These are phyloP conservation scores for Dactylonectria estremocensis DNA, from an alignment of 2,329 filamentous ascomycete genomes.

Conservation along the genomic window DNA sequence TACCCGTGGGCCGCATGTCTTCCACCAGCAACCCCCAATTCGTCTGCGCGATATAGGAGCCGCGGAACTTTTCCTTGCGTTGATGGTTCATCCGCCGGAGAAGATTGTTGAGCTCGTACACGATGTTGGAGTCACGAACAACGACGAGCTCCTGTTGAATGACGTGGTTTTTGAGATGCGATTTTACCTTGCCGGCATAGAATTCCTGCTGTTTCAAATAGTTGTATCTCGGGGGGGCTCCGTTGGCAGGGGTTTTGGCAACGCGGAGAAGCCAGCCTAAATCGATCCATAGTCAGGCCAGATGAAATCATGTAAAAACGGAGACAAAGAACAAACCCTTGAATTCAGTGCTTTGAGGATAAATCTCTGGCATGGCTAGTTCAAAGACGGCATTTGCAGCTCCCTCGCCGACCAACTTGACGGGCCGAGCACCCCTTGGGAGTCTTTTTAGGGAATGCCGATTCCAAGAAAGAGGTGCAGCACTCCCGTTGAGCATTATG, in stretches of 20 bases:
- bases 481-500: slow-evolving; percentile 46
- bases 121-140: slow-evolving; percentile 54
- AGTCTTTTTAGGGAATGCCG: slow-evolving; percentile 51
- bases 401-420: slow-evolving; percentile 74
- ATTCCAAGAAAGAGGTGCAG: slow-evolving; percentile 44
- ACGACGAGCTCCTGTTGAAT: slow-evolving; percentile 58
- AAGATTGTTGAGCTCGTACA: slow-evolving; percentile 66
- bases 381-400: slow-evolving; percentile 84
- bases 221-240: slow-evolving; percentile 53
- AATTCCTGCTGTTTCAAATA: slow-evolving; percentile 57
- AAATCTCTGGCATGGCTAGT: slow-evolving; percentile 60
- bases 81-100: slow-evolving; percentile 65
- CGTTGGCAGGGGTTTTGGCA: slow-evolving; percentile 54
- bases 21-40: slow-evolving; percentile 80
- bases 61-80: slow-evolving; percentile 62
- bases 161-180: slow-evolving; percentile 53
- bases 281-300: slow-evolving; percentile 37
- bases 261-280: slow-evolving; percentile 57
- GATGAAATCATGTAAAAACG: slow-evolving; percentile 7
- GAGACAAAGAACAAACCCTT: slow-evolving; percentile 52
- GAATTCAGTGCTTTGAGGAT: slow-evolving; percentile 50
- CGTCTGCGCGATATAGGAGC: slow-evolving; percentile 66
- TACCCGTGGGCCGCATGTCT: slow-evolving; percentile 72
- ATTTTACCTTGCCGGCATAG: slow-evolving; percentile 53
- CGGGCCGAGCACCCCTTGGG: slow-evolving; percentile 52